These are phyloP conservation scores for Selenicereus undatus DNA, from an alignment of 148 eudicot species.

Conservation along the genomic window DNA sequence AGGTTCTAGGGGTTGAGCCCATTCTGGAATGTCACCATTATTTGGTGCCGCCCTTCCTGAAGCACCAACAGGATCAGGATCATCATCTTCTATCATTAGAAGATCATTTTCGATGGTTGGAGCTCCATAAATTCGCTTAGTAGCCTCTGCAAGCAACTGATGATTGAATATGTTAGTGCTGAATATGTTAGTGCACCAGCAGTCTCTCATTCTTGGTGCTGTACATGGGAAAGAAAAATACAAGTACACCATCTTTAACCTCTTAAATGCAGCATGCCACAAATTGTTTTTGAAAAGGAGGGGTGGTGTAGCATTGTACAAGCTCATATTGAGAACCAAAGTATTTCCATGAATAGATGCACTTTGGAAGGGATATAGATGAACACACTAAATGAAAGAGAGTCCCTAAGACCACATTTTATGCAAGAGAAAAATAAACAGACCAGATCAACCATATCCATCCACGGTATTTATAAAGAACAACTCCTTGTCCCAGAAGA, in stretches of 20 bases:
- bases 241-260: neutral
- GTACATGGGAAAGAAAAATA: neutral
- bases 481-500: neutral
- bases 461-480: neutral
- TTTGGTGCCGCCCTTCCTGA: conserved; percentile 25
- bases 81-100: conserved; percentile 45
- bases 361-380: no score
- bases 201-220: neutral
- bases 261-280: neutral
- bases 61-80: conserved; percentile 36
- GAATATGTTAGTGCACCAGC: neutral
- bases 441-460: neutral
- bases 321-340: neutral
- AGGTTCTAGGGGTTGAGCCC: conserved; percentile 69
- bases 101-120: conserved; percentile 29
- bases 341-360: neutral
- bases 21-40: conserved; percentile 51
- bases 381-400: no score
- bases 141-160: conserved; percentile 71
- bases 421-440: neutral
- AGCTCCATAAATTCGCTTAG: conserved; percentile 47
- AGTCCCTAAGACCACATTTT: neutral
- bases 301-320: neutral
- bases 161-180: conserved; percentile 14
- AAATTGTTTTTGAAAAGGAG: neutral